Base-by-base conservation (phyloP, 352 stramenopile species). In the Pythium utonaiense region DNA sequence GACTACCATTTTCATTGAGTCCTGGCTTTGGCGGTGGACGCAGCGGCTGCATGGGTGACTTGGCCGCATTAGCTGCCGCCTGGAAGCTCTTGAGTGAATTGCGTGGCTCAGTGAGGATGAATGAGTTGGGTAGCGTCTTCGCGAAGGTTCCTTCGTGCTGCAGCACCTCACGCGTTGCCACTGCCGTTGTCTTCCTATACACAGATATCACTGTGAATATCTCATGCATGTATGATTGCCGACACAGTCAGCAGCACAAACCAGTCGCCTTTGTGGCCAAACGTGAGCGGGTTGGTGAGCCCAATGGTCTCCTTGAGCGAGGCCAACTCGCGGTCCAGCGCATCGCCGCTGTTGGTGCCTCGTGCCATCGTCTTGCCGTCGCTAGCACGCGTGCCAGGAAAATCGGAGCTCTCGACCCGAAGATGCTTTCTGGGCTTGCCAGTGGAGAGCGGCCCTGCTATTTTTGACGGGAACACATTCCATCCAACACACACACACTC, bases 211-310 rank as follows among this genome's bases (percentile, higher is more conserved):
- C 10, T 12, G 42, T 49, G 19, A 30, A 21, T 30, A 30, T 30
- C n/a, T n/a, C n/a, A n/a, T n/a, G n/a, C n/a, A n/a, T n/a, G n/a
- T n/a, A n/a, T n/a, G n/a, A n/a, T n/a, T n/a, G n/a, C n/a, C n/a
- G n/a, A n/a, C n/a, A n/a, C 25, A 17, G 31, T 31, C 42, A 45
- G 21, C 5, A 25, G 34, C 1, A 41, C 73, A 19, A 79, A 94
- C 84, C 84, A 94, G 54, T 87, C 70, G 38, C 65, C 70, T 47
- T 80, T 80, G 48, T 90, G 77, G 30, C 83, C 82, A 25, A 83
- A 89, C 1, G 84, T 92, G 28, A 92, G 65, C 22, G 83, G 85
- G 55, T 94, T 92, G 69, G 81, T 91, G 50, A 94, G 66, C 16
- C 58, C 80, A 31, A 88, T 88, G 21, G 79, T 89, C 42, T 92